Conservation (phyloP, 192 early-diverging fungal species). For the Chytriomyces confervae region DNA sequence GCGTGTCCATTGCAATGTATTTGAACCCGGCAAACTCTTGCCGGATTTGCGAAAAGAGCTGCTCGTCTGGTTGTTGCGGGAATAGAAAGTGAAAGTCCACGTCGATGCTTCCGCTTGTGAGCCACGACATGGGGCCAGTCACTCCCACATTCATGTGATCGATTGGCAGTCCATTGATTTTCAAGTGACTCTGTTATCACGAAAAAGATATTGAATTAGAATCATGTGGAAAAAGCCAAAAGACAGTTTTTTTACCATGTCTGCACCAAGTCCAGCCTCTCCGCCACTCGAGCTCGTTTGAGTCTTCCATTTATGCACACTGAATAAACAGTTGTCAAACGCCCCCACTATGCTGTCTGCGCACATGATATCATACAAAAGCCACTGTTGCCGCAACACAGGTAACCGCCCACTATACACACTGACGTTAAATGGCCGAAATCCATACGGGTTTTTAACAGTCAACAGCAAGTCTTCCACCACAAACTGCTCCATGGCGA, state of each 20-base stretch:
- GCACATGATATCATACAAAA: constrained; percentile 87
- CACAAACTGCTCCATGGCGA: constrained; percentile 81
- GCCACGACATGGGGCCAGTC: constrained; percentile 91
- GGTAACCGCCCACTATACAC: constrained; percentile 89
- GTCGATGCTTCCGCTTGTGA: constrained; percentile 85
- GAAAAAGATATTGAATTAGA: no score
- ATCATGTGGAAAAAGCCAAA: constrained; percentile 1
- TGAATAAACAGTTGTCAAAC: constrained; percentile 95
- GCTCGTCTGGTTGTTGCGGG: constrained; percentile 49
- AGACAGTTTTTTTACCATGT: constrained; percentile 40
- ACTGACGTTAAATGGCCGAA: constrained; percentile 81
- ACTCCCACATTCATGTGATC: constrained; percentile 87
- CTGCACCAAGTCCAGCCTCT: constrained; percentile 4
- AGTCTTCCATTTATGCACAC: constrained; percentile 69
- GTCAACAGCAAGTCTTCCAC: constrained; percentile 89
- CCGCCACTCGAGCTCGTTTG: not conserved
- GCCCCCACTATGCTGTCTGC: constrained; percentile 89
- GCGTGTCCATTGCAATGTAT: constrained; percentile 49
- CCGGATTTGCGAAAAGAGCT: constrained; percentile 51
- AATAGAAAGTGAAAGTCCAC: constrained; percentile 67
- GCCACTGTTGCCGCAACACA: constrained; percentile 87
- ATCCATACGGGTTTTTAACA: constrained; percentile 80
- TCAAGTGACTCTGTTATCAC: constrained; percentile 65
- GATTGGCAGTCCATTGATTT: constrained; percentile 88
- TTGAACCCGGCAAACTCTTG: constrained; percentile 51